Conservation (phyloP, 192 early-diverging fungal species). For the Linnemannia zychae region DNA sequence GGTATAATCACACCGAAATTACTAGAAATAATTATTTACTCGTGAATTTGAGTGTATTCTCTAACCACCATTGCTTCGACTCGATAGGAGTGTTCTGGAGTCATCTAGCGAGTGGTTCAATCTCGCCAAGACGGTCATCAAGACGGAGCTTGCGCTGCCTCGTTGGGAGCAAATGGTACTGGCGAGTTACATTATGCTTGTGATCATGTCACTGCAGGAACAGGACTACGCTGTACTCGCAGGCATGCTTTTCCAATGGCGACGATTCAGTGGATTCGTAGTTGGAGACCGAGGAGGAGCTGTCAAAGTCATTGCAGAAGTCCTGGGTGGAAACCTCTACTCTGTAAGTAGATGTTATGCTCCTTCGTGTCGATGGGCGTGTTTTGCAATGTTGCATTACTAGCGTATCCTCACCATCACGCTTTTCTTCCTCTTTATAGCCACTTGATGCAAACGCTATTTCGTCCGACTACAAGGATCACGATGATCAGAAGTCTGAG, state of each 20-base stretch:
- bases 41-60: background rate
- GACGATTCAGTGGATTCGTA: constrained; percentile 52
- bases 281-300: constrained; percentile 53
- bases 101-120: constrained; percentile 56
- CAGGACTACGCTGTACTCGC: constrained; percentile 37
- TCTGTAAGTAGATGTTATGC: constrained; percentile 25
- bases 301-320: constrained; percentile 51
- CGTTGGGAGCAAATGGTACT: constrained; percentile 57
- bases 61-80: background rate
- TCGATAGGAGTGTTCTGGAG: constrained; percentile 40
- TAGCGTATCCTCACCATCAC: background rate
- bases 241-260: constrained; percentile 55
- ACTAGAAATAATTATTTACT: background rate
- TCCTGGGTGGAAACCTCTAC: constrained; percentile 41
- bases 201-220: constrained; percentile 46
- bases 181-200: constrained; percentile 56
- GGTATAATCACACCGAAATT: constrained; percentile 12
- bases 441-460: constrained; percentile 36
- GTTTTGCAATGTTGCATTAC: background rate
- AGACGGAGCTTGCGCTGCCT: constrained; percentile 25
- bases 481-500: constrained; percentile 29
- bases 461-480: background rate
- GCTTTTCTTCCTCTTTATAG: background rate
- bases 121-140: constrained; percentile 48
- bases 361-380: too few species aligned